Evolutionary conservation across 176 grass and related monocot genomes (phyloP).

Genomic region (Musa acuminata): DNA sequence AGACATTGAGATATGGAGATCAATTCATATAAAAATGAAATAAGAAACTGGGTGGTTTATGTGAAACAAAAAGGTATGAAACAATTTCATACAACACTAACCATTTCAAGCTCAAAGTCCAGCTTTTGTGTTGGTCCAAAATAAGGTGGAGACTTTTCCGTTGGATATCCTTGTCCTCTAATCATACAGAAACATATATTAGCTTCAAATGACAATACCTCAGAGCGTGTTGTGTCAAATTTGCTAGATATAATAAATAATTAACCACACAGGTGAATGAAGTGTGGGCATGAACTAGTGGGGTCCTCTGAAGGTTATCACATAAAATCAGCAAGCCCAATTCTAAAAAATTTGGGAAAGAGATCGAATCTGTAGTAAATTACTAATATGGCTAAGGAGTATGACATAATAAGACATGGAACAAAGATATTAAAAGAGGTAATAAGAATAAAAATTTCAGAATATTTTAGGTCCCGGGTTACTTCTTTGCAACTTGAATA

Average conservation of each 20-base stretch:
- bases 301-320: no score
- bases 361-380: no score
- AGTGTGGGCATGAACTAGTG: no score
- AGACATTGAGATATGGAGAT: neutral
- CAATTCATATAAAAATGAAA: neutral
- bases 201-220: neutral
- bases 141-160: conserved; percentile 49
- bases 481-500: no score
- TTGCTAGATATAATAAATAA: no score
- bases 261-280: no score
- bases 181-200: conserved; percentile 16
- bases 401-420: no score
- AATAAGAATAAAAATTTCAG: no score
- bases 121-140: conserved; percentile 85
- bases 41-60: neutral
- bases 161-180: conserved; percentile 81
- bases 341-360: neutral
- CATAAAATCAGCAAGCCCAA: neutral
- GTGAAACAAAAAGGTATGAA: neutral
- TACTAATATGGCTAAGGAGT: no score
- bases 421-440: no score
- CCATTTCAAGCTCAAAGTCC: conserved; percentile 99
- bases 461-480: no score
- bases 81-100: conserved; percentile 21
- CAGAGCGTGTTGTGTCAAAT: neutral